These are phyloP conservation scores for Stereocaulon alpinum DNA, from an alignment of 495 filamentous ascomycete genomes.

Conservation along the genomic window DNA sequence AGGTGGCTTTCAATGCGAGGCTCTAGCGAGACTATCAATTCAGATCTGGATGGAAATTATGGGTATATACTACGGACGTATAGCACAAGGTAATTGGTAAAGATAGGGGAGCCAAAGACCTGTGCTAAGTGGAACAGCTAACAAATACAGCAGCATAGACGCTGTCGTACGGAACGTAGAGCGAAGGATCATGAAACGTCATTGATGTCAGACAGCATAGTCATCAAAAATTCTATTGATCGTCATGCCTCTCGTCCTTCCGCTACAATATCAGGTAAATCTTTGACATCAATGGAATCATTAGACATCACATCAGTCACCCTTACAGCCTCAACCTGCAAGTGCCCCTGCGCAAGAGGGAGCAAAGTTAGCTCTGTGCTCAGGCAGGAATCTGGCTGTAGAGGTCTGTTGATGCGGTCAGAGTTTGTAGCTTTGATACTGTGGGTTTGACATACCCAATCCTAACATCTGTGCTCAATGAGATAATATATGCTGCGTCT, in stretches of 20 bases:
- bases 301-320: conserved; percentile 73
- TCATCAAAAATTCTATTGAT: too few relatives aligned
- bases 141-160: too few relatives aligned
- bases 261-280: conserved; percentile 66
- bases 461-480: conserved; percentile 41
- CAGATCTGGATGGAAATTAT: too few relatives aligned
- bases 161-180: too few relatives aligned
- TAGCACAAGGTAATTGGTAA: too few relatives aligned
- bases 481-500: conserved; percentile 40
- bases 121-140: too few relatives aligned
- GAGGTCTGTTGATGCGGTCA: conserved; percentile 40
- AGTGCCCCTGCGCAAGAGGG: conserved; percentile 60
- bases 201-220: too few relatives aligned
- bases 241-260: background rate
- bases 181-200: too few relatives aligned
- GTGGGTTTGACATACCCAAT: conserved; percentile 51
- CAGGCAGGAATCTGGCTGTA: conserved; percentile 67
- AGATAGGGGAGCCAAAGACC: too few relatives aligned
- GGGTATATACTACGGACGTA: too few relatives aligned
- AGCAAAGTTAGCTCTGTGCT: conserved; percentile 71
- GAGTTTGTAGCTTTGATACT: background rate
- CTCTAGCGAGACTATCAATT: too few relatives aligned
- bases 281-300: conserved; percentile 71
- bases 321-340: conserved; percentile 69
- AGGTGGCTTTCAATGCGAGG: too few relatives aligned